These are phyloP conservation scores for Trypanosoma theileri DNA, from an alignment of 208 protist species.

Conservation along the genomic window DNA sequence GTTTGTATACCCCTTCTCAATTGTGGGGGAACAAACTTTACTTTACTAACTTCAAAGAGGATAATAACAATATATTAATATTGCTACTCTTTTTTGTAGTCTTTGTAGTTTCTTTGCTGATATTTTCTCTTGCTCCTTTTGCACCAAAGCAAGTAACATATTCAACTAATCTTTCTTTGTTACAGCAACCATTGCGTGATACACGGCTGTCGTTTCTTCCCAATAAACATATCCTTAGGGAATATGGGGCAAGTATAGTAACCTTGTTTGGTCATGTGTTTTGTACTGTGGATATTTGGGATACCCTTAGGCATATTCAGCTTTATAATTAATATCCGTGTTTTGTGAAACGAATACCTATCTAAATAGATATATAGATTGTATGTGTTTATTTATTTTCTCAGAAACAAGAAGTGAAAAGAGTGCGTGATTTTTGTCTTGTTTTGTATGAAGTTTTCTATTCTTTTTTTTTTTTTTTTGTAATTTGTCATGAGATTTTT, in stretches of 20 bases:
- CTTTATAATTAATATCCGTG: not conserved
- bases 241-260: constrained; percentile 15
- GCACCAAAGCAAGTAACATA: constrained; percentile 4
- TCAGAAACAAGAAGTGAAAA: not conserved
- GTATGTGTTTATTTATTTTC: constrained; percentile 4
- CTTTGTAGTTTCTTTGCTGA: constrained; percentile 14
- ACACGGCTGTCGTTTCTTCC: constrained; percentile 21
- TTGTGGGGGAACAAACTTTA: constrained; percentile 22
- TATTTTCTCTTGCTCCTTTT: constrained; percentile 7
- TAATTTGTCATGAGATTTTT: no score
- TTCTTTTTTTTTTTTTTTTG: constrained; percentile 9
- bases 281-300: constrained; percentile 37
- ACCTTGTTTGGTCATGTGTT: constrained; percentile 24
- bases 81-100: constrained; percentile 17
- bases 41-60: not conserved
- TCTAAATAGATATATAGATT: not conserved
- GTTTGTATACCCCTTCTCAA: constrained; percentile 31
- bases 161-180: constrained; percentile 10
- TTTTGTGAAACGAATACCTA: not conserved
- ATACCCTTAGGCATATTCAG: constrained; percentile 25
- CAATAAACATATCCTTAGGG: constrained; percentile 26
- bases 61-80: constrained; percentile 3
- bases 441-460: not conserved
- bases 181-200: constrained; percentile 29
- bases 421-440: no score